Conservation (phyloP, 805 yeast genomes). For the Lipomyces orientalis region DNA sequence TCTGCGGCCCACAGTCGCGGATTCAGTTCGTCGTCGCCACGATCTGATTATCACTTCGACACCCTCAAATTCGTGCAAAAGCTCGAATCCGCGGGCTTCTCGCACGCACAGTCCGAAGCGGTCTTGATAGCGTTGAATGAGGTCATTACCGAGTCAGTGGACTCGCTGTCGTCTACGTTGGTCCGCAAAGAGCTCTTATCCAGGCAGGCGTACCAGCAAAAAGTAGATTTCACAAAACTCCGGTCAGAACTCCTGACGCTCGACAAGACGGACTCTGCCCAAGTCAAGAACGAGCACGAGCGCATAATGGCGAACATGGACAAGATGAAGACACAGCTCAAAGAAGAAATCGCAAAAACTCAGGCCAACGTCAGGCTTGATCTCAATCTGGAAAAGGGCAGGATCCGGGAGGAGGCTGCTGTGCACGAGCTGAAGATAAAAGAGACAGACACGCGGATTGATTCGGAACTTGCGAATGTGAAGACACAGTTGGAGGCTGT, state of each 20-base stretch:
- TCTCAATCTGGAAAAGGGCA: slow-evolving; percentile 89
- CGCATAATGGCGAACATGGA: slow-evolving; percentile 82
- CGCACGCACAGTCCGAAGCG: slow-evolving; percentile 75
- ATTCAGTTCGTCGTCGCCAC: neutral
- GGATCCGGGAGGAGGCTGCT: slow-evolving; percentile 92
- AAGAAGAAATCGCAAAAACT: slow-evolving; percentile 89
- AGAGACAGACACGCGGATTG: slow-evolving; percentile 93
- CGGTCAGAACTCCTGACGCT: slow-evolving; percentile 88
- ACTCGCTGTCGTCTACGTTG: slow-evolving; percentile 71
- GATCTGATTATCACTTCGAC: slow-evolving; percentile 58
- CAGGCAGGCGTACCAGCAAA: slow-evolving; percentile 89
- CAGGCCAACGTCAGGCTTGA: slow-evolving; percentile 91
- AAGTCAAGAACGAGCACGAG: slow-evolving; percentile 85
- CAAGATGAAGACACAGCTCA: slow-evolving; percentile 78
- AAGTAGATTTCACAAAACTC: slow-evolving; percentile 93
- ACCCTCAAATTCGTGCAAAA: slow-evolving; percentile 75
- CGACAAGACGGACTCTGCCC: slow-evolving; percentile 84
- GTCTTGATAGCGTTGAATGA: slow-evolving; percentile 74
- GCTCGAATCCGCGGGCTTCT: slow-evolving; percentile 72
- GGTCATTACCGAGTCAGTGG: slow-evolving; percentile 81
- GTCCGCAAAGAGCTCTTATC: slow-evolving; percentile 86
- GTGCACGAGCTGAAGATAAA: slow-evolving; percentile 91
- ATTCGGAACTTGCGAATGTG: slow-evolving; percentile 93
- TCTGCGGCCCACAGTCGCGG: neutral
- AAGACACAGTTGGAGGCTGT: slow-evolving; percentile 94